phyloP scores from a whole-genome alignment of 441 rosid genomes.

The Jatropha multifida region DNA sequence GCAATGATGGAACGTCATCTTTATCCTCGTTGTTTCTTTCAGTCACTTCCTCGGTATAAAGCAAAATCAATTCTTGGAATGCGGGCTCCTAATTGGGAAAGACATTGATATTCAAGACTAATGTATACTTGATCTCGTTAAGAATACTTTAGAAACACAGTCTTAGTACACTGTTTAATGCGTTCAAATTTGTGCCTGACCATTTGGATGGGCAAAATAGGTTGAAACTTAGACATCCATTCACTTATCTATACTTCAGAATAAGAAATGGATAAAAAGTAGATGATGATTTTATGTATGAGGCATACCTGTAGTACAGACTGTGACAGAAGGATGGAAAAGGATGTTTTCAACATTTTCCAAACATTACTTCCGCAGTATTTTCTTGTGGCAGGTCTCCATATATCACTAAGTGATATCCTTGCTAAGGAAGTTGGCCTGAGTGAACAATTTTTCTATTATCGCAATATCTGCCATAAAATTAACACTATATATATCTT shows the following conservation, averaged over 20 bases:
- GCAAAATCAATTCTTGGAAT: constrained; percentile 82
- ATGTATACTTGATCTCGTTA: constrained; percentile 15
- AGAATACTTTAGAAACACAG: constrained; percentile 9
- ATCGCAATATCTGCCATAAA: constrained; percentile 10
- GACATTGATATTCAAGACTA: constrained; percentile 23
- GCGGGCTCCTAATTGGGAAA: constrained; percentile 81
- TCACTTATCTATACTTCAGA: not conserved
- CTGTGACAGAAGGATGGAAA: constrained; percentile 80
- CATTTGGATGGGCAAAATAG: not conserved
- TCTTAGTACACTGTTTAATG: not conserved
- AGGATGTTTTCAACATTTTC: constrained; percentile 73
- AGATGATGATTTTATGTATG: constrained; percentile 6
- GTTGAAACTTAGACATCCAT: not conserved
- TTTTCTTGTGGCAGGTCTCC: constrained; percentile 88
- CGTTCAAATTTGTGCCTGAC: not conserved
- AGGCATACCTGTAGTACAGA: constrained; percentile 80
- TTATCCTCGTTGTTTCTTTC: constrained; percentile 43
- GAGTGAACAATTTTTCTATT: constrained; percentile 29
- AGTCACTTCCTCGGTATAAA: constrained; percentile 60
- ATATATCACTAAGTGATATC: constrained; percentile 87
- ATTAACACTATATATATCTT: not conserved
- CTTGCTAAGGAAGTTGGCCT: constrained; percentile 89
- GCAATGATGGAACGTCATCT: constrained; percentile 62
- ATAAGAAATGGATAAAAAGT: constrained; percentile 18
- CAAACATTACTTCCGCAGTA: constrained; percentile 67